phyloP scores from a whole-genome alignment of 208 protist species.

The Kentomonas sorsogonicus region DNA sequence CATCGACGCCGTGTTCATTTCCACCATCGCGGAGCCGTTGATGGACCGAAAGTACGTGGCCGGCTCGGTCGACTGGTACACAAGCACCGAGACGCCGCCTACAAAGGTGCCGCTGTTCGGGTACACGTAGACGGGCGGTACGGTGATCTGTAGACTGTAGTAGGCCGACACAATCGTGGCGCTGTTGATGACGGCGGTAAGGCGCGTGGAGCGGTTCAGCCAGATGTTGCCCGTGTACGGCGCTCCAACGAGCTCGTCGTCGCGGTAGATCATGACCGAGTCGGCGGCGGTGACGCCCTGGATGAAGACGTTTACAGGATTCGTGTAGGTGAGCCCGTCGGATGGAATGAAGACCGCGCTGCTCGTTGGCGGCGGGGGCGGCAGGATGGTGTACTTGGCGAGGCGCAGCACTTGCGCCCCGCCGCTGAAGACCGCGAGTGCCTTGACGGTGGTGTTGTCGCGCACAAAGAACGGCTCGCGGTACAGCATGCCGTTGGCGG shows the following conservation, averaged over 20 bases:
- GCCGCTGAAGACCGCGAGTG: slow-evolving; percentile 24
- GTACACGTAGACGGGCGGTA: slow-evolving; percentile 30
- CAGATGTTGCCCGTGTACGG: slow-evolving; percentile 47
- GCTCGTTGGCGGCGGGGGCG: not conserved
- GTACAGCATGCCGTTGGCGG: slow-evolving; percentile 15
- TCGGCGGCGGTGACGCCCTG: slow-evolving; percentile 20
- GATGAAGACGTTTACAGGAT: slow-evolving; percentile 38
- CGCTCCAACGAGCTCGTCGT: slow-evolving; percentile 26
- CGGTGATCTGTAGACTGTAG: slow-evolving; percentile 34
- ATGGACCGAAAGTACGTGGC: slow-evolving; percentile 40
- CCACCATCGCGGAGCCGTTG: slow-evolving; percentile 22
- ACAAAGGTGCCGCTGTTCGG: slow-evolving; percentile 50
- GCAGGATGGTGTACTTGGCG: slow-evolving; percentile 32
- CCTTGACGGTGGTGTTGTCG: slow-evolving; percentile 33
- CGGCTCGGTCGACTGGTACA: slow-evolving; percentile 21
- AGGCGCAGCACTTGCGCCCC: slow-evolving; percentile 17
- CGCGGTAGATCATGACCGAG: slow-evolving; percentile 31
- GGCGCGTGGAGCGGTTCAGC: slow-evolving; percentile 26
- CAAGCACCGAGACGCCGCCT: slow-evolving; percentile 42
- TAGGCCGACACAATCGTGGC: slow-evolving; percentile 13
- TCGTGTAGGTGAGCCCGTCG: slow-evolving; percentile 21
- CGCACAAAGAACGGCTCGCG: slow-evolving; percentile 25
- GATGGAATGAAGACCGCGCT: slow-evolving; percentile 25
- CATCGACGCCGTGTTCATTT: slow-evolving; percentile 13
- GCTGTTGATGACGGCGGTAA: slow-evolving; percentile 45